phyloP scores from a whole-genome alignment of 768 basidiomycete species.

The Boletus rubropictus region DNA sequence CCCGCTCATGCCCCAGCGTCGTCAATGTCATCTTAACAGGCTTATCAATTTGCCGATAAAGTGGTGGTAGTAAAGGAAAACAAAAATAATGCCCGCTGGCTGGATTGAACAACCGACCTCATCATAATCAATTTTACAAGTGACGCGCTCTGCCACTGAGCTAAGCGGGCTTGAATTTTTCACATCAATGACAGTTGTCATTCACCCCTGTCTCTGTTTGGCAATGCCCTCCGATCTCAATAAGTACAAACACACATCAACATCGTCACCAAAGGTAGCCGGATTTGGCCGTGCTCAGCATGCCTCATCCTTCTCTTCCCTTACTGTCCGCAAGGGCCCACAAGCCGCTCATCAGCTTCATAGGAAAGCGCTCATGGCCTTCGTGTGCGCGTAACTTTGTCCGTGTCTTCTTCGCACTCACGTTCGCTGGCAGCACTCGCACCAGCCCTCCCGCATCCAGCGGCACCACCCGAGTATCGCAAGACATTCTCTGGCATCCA shows the following conservation, averaged over 20 bases:
- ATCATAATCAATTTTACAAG: constrained; percentile 33
- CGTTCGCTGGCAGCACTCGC: constrained; percentile 30
- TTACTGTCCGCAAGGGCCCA: constrained; percentile 40
- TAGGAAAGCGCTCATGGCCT: constrained; percentile 54
- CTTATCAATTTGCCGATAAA: too few relatives aligned
- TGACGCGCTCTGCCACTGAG: constrained; percentile 39
- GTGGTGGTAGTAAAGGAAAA: too few relatives aligned
- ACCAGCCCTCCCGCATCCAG: constrained; percentile 54
- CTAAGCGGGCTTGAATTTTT: not conserved
- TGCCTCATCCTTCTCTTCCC: constrained; percentile 34
- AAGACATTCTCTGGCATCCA: constrained; percentile 43
- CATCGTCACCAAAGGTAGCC: not conserved
- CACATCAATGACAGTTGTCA: too few relatives aligned
- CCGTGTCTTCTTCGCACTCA: not conserved
- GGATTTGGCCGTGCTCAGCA: constrained; percentile 3
- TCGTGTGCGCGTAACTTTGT: constrained; percentile 31
- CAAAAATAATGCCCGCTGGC: constrained; percentile 34
- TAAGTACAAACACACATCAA: constrained; percentile 16
- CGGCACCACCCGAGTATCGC: constrained; percentile 58
- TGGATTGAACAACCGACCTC: constrained; percentile 44
- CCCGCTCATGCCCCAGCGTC: too few relatives aligned
- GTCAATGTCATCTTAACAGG: too few relatives aligned
- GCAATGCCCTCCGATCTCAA: constrained; percentile 17
- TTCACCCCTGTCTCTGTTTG: constrained; percentile 11
- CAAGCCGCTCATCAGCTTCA: constrained; percentile 57